These are phyloP conservation scores for Nicotiana tabacum DNA, from an alignment of 257 asterid species.

Conservation along the genomic window DNA sequence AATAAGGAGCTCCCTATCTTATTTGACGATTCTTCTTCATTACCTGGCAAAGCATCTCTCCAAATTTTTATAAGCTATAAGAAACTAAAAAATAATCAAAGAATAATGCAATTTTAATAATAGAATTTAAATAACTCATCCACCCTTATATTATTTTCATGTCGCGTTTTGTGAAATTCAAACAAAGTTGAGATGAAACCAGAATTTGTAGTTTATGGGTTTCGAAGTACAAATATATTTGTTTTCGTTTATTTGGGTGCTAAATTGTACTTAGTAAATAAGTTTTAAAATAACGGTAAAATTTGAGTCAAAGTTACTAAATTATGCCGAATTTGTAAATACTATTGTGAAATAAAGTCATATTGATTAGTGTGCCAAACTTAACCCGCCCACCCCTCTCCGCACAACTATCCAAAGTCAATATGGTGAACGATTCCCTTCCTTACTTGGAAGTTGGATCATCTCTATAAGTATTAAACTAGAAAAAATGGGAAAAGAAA, in stretches of 20 bases:
- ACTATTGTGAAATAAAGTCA: not conserved
- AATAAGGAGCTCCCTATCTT: not conserved
- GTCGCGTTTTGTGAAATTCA: no score
- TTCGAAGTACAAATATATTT: no score
- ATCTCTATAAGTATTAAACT: not conserved
- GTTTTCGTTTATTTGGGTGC: no score
- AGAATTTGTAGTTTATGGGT: no score
- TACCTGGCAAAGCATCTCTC: not conserved
- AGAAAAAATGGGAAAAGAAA: not conserved
- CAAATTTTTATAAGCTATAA: no score
- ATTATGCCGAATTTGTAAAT: no score
- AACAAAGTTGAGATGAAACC: no score
- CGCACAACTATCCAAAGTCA: not conserved
- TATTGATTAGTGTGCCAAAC: conserved; percentile 3
- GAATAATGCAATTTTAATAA: not conserved
- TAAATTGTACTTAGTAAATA: no score
- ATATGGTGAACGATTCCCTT: not conserved
- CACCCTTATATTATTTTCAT: not conserved
- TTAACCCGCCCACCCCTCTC: not conserved
- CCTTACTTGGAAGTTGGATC: not conserved
- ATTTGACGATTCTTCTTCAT: not conserved
- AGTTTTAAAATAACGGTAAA: no score
- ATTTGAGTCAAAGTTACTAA: no score
- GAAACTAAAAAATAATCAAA: not conserved
- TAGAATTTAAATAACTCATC: not conserved